phyloP scores from a whole-genome alignment of 176 grass and related monocot genomes.

The Areca catechu region DNA sequence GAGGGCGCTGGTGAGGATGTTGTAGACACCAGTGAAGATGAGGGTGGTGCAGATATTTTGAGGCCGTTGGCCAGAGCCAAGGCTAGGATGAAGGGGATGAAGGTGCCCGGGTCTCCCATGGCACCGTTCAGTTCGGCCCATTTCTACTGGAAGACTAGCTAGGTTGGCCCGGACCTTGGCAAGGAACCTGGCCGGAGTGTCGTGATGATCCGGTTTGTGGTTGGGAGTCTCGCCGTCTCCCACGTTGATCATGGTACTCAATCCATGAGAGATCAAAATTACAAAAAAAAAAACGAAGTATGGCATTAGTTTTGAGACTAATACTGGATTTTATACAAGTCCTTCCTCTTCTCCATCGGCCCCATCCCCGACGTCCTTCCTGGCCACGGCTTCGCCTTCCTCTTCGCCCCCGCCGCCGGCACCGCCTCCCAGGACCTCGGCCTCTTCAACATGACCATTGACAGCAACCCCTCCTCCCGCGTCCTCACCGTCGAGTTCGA shows the following conservation, averaged over 20 bases:
- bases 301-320: no score
- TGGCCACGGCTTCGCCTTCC: constrained; percentile 16
- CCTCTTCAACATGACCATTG: constrained; percentile 8
- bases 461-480: background rate
- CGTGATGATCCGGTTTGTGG: background rate
- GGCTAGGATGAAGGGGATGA: constrained; percentile 43
- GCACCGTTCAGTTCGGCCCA: constrained; percentile 34
- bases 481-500: constrained; percentile 17
- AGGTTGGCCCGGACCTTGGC: constrained; percentile 7
- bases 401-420: constrained; percentile 17
- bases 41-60: constrained; percentile 41
- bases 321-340: no score
- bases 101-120: constrained; percentile 43
- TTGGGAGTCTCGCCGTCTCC: background rate
- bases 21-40: constrained; percentile 46
- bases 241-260: background rate
- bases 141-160: constrained; percentile 1
- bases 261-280: no score
- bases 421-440: constrained; percentile 11
- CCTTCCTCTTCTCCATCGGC: constrained; percentile 21
- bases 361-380: background rate
- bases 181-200: background rate
- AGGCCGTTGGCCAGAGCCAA: constrained; percentile 30
- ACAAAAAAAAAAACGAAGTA: no score
- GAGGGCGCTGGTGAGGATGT: constrained; percentile 36